Percentiles rank a stretch among this genome's conserved stretches.
These are phyloP conservation scores for Salicornia ramosissima DNA, from an alignment of 148 eudicot species.

Conservation along the genomic window DNA sequence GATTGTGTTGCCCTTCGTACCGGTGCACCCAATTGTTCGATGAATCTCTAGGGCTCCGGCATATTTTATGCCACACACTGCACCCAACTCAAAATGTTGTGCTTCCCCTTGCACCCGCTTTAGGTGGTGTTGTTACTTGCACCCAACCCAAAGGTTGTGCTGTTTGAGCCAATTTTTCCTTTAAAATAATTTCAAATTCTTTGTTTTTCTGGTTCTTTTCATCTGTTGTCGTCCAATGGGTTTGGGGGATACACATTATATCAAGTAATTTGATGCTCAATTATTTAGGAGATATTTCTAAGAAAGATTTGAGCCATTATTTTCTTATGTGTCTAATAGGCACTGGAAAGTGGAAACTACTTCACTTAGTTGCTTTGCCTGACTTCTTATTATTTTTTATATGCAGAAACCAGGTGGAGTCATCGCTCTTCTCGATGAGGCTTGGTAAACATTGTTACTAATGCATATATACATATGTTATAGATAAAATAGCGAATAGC, in stretches of 20 bases:
- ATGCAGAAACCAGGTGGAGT: constrained; percentile 97
- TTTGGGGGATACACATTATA: not conserved
- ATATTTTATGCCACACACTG: no score
- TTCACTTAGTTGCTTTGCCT: not conserved
- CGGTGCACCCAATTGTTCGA: no score
- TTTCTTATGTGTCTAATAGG: not conserved
- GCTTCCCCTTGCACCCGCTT: no score
- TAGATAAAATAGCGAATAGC: not conserved
- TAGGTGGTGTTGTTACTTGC: no score
- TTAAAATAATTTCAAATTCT: not conserved
- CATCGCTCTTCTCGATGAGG: constrained; percentile 94
- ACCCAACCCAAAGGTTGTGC: no score
- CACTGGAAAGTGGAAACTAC: not conserved
- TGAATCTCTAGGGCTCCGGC: no score
- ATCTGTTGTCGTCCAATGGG: not conserved
- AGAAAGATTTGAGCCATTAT: not conserved
- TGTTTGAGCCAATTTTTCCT: no score
- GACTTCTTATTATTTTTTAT: constrained; percentile 9
- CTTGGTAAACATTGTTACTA: constrained; percentile 54
- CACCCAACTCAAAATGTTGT: no score
- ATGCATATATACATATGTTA: constrained; percentile 1
- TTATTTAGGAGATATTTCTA: not conserved
- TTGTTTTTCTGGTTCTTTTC: not conserved
- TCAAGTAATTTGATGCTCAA: not conserved
- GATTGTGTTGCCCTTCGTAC: no score